Conservation (phyloP, 2,329 filamentous ascomycete species). For the Calonectria naviculata region DNA sequence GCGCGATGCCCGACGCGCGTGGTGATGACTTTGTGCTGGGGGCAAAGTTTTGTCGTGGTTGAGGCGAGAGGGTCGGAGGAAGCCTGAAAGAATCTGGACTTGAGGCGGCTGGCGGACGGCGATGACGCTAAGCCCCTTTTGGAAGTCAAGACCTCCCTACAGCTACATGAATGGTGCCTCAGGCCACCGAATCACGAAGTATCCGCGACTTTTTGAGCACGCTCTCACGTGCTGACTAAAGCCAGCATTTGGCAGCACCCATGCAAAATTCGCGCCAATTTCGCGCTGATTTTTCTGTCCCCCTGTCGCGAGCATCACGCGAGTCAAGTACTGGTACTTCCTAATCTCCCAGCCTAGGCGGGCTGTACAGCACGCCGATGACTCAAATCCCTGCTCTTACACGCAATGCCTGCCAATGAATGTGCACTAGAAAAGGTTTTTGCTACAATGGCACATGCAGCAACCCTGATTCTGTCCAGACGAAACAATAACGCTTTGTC, state of each 20-base stretch:
- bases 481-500: slow-evolving; percentile 23
- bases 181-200: slow-evolving; percentile 28
- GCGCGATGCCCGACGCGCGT: slow-evolving; percentile 65
- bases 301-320: not conserved
- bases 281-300: slow-evolving; percentile 26
- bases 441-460: slow-evolving; percentile 16
- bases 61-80: slow-evolving; percentile 52
- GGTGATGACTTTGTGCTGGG: slow-evolving; percentile 54
- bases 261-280: not conserved
- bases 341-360: slow-evolving; percentile 21
- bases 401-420: slow-evolving; percentile 32
- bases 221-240: slow-evolving; percentile 39
- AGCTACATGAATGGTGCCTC: slow-evolving; percentile 35
- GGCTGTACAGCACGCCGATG: slow-evolving; percentile 33
- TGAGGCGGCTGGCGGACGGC: slow-evolving; percentile 50
- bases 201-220: slow-evolving; percentile 27
- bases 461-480: slow-evolving; percentile 13
- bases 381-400: slow-evolving; percentile 31
- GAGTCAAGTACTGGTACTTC: slow-evolving; percentile 32
- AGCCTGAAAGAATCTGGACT: slow-evolving; percentile 58
- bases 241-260: not conserved
- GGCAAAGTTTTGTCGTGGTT: slow-evolving; percentile 58
- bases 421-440: not conserved
- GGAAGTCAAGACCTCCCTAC: slow-evolving; percentile 14
- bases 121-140: slow-evolving; percentile 34